phyloP scores from a whole-genome alignment of 257 asterid genomes.

The Przewalskia tangutica region DNA sequence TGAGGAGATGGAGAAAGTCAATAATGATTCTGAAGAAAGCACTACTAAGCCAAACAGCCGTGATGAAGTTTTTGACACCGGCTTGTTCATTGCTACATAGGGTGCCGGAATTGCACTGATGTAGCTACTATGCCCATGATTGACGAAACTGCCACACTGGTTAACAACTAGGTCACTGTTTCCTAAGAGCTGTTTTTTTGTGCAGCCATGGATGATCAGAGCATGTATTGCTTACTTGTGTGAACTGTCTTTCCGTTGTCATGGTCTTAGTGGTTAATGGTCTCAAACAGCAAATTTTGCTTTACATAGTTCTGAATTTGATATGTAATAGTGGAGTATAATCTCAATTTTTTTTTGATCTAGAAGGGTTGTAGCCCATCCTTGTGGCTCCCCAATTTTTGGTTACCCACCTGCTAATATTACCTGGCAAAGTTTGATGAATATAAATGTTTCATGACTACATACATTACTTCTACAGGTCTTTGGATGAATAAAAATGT shows the following conservation, averaged over 20 bases:
- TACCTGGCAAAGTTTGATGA: not conserved
- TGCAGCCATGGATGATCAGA: constrained; percentile 44
- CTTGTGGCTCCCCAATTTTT: constrained; percentile 52
- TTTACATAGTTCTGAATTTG: constrained; percentile 11
- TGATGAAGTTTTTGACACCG: constrained; percentile 27
- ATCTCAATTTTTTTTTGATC: constrained; percentile 9
- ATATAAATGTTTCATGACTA: constrained; percentile 9
- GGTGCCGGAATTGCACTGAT: not conserved
- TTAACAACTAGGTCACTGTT: constrained; percentile 23
- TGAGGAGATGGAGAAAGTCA: constrained; percentile 45
- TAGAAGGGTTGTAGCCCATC: constrained; percentile 56
- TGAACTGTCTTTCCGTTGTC: constrained; percentile 33
- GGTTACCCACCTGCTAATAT: not conserved
- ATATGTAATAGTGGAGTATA: constrained; percentile 8
- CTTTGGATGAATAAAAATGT: not conserved
- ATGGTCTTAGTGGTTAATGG: constrained; percentile 31
- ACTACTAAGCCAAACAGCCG: constrained; percentile 12
- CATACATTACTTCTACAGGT: not conserved
- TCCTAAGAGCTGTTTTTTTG: constrained; percentile 28
- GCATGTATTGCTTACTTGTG: constrained; percentile 11
- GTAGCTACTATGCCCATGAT: constrained; percentile 28
- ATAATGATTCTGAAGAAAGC: constrained; percentile 28
- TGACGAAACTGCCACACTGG: constrained; percentile 30
- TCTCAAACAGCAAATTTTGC: constrained; percentile 22
- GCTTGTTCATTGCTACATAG: constrained; percentile 31